phyloP scores from a whole-genome alignment of 225 moss, liverwort and hornwort species.

The Antitrichia curtipendula region DNA sequence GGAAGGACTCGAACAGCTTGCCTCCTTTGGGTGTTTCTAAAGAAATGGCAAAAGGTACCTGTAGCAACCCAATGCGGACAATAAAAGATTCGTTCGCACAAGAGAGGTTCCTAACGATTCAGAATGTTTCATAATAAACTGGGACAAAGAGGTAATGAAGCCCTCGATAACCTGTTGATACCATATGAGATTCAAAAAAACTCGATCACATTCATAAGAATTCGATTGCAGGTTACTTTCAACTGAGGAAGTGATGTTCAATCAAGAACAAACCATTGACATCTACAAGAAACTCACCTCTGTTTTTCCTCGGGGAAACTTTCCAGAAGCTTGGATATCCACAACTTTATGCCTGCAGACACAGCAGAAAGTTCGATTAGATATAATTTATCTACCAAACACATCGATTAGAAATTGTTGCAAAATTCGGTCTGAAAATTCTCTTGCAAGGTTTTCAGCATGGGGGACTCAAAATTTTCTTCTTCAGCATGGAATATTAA shows the following conservation, averaged over 20 bases:
- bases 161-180: neutral
- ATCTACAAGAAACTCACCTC: conserved; percentile 10
- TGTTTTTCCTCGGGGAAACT: conserved; percentile 27
- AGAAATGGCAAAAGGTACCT: conserved; percentile 83
- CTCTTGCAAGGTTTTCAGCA: neutral
- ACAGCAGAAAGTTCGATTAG: neutral
- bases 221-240: neutral
- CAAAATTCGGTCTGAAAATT: neutral
- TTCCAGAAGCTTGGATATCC: conserved; percentile 41
- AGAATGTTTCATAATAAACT: neutral
- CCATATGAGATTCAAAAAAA: neutral
- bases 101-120: neutral
- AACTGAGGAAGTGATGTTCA: neutral
- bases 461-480: neutral
- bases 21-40: conserved; percentile 65
- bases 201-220: neutral
- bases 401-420: neutral
- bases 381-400: neutral
- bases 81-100: neutral
- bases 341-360: conserved; percentile 37
- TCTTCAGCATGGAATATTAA: neutral
- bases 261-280: neutral
- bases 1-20: conserved; percentile 80
- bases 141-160: neutral
- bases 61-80: neutral